Base-by-base conservation (phyloP, 1,284 basidiomycete genomes). In the Coniophora puteana region DNA sequence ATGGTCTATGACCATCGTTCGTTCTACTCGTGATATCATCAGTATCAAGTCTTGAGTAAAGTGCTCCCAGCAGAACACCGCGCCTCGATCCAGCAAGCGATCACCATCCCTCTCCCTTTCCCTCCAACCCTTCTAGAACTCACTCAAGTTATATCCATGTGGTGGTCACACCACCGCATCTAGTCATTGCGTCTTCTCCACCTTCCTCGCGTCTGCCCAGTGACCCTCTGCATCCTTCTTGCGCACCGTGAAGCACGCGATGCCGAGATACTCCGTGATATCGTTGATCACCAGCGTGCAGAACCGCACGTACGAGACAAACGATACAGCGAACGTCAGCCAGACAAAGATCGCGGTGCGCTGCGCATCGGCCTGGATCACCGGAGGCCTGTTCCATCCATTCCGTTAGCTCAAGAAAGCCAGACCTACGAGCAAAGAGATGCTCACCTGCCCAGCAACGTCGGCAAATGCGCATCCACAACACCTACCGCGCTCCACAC, bases 181-280 rank as follows among this genome's bases (percentile, higher is more conserved):
- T n/a, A n/a, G n/a, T n/a, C n/a, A n/a, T n/a, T n/a, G n/a, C n/a
- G n/a, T n/a, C n/a, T n/a, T n/a, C n/a, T n/a, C n/a, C n/a, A n/a
- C n/a, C n/a, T n/a, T n/a, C n/a, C n/a, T n/a, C n/a, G n/a, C n/a
- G n/a, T n/a, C n/a, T n/a, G n/a, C n/a, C 89, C 89, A 92, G 18
- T 76, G 68, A 5, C 89, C 89, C 36, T 76, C 65, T 24, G 65
- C 69, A 52, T 89, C 88, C 71, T 81, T 88, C 68, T 88, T 91
- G 46, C 82, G 71, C 17, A 93, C 90, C 5, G 87, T 90, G 57
- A 94, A 91, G 66, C 92, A 94, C 0, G 89, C 92, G 47, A 93
- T 88, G 7, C 92, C 91, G 38, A 93, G 74, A 64, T 84, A 85
- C 49, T 92, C 78, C 41, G 89, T 93, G 59, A 94, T 89, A 51